Evolutionary conservation across 768 basidiomycete genomes (phyloP), one percentile per base, ranked within the genome.

Genomic region (Russula olivacea): DNA sequence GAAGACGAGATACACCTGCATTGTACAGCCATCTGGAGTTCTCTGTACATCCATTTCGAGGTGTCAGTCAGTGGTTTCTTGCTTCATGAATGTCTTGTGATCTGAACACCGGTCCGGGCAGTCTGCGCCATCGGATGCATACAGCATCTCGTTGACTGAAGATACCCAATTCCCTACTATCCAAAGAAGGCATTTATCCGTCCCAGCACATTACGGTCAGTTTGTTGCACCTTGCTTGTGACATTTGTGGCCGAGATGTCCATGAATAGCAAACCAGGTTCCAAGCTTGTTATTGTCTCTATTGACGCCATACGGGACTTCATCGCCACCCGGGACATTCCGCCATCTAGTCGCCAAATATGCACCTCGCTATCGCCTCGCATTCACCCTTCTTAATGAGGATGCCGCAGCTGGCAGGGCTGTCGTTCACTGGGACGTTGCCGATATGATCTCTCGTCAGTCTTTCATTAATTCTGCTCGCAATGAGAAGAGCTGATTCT

Each of bases 381-480:
- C 92, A n/a, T 97, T 98, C 76, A 91, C 89, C 15, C 77, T 99
- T 8, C 75, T 99, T 56, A 96, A 98, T 71, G 93, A 98, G 75
- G 90, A 98, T 71, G 83, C 89, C 4, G 76, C 88, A 1, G 79
- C 80, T 14, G 88, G 88, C 7, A 78, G 77, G 23, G 77, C 79
- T 28, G 79, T 86, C 19, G 64, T 78, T 34, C 76, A 80, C 7
- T 98, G 96, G 96, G 85, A 94, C 49, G 78, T 96, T 15, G 74
- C 83, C 53, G 66, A 73, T 21, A 85, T 85, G 10, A 76, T 97
- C 12, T 67, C 75, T 32, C 77, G 93, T 93, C 65, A 68, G 88
- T 79, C 17, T 4, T 47, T 41, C 45, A 28, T 19, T 17, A 28
- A 48, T 10, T 15, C n/a, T 55, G 23, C 32, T 32, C 38, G 41